Evolutionary conservation across 1,284 basidiomycete species (phyloP).

Genomic region (Rhodotorula sp.): DNA sequence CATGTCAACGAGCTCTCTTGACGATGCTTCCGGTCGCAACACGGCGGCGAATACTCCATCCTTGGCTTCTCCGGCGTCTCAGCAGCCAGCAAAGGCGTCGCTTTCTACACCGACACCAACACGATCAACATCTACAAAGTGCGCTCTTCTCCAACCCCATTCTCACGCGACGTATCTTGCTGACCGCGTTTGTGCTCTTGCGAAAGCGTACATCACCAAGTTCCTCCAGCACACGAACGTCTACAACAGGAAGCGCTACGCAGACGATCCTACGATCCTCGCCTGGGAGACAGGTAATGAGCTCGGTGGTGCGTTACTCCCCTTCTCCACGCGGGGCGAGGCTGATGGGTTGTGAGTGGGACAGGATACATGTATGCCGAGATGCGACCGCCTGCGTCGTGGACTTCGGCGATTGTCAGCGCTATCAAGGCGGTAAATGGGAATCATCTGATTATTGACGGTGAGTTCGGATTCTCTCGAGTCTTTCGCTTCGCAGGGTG

Average conservation of each 20-base stretch:
- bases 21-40: not conserved
- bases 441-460: constrained; percentile 37
- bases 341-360: too few relatives aligned
- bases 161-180: not conserved
- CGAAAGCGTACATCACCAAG: constrained; percentile 14
- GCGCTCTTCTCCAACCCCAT: not conserved
- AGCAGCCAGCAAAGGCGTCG: not conserved
- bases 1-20: too few relatives aligned
- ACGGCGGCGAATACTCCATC: constrained; percentile 25
- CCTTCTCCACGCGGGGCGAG: not conserved
- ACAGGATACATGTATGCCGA: constrained; percentile 20
- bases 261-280: constrained; percentile 37
- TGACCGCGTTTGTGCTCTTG: too few relatives aligned
- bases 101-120: constrained; percentile 11
- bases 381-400: constrained; percentile 26
- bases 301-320: constrained; percentile 33
- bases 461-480: not conserved
- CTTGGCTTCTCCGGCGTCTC: constrained; percentile 10
- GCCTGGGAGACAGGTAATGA: constrained; percentile 46
- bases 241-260: constrained; percentile 33
- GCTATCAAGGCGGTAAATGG: constrained; percentile 18
- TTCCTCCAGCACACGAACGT: constrained; percentile 25
- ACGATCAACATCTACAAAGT: constrained; percentile 3
- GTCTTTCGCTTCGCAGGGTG: not conserved
- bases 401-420: constrained; percentile 22